Evolutionary conservation across 768 basidiomycete genomes (phyloP), one percentile per base, ranked within the genome.

Genomic region (Suillus luteus): DNA sequence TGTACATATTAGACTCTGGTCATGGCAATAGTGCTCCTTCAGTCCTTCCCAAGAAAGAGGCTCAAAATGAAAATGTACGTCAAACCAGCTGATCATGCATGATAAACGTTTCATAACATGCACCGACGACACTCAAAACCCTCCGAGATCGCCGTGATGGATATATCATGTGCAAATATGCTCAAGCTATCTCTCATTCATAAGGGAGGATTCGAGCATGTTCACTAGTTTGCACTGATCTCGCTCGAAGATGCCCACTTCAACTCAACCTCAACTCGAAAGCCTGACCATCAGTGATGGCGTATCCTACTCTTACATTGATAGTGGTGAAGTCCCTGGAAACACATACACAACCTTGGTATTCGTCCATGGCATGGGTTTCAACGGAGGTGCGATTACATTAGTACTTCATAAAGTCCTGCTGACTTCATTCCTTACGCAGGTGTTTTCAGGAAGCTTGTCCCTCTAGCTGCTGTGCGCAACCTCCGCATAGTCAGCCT

Each of bases 401-500:
- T 27, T 19, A 1, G 24, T 52, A 11, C n/a, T 52, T 17, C 9
- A 10, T 31, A 17, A 52, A 17, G 27, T 17, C 15, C 51, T 10
- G 31, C 17, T 33, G 51, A 52, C 27, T 33, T 17, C 3, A 52
- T 52, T 17, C 51, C 8, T 17, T 33, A 17, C 1, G 17, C 51
- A 64, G 64, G 60, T 19, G 35, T 64, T 8, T 64, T 64, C 52
- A 60, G 52, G 46, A 72, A 67, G 38, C 57, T 74, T 6, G 54
- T 72, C 40, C 71, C 69, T 11, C 60, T 68, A 24, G 72, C 73
- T 1, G 64, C 43, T 43, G 31, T 37, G 4, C 67, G 69, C 60
- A 54, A 65, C 31, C 65, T 68, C 12, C 69, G 72, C 41, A 67
- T 73, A 44, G 61, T 72, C 58, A 66, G 67, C n/a, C 31, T 73